These are phyloP conservation scores for Penstemon newberryi DNA, from an alignment of 257 asterid species.

Conservation along the genomic window DNA sequence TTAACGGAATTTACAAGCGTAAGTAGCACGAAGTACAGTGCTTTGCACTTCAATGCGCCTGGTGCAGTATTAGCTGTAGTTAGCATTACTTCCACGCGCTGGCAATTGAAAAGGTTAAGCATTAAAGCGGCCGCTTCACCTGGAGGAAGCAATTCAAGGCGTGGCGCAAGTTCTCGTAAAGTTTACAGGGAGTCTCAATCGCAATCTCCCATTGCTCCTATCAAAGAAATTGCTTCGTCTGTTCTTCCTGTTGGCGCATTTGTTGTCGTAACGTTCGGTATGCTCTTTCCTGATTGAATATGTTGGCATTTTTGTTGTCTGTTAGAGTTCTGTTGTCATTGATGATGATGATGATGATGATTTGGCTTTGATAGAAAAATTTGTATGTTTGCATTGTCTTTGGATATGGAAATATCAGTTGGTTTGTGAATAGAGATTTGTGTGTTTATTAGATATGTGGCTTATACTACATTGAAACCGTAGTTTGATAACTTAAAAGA, in stretches of 20 bases:
- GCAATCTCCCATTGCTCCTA: slow-evolving; percentile 48
- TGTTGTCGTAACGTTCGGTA: slow-evolving; percentile 76
- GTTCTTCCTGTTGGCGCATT: slow-evolving; percentile 76
- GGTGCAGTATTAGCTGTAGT: slow-evolving; percentile 34
- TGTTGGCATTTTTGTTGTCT: not conserved
- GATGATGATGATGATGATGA: slow-evolving; percentile 19
- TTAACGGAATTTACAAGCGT: slow-evolving; percentile 27
- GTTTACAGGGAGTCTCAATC: slow-evolving; percentile 71
- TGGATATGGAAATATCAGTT: not conserved
- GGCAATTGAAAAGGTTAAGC: slow-evolving; percentile 33
- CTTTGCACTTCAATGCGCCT: slow-evolving; percentile 26
- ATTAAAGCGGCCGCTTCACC: slow-evolving; percentile 49
- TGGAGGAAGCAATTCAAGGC: slow-evolving; percentile 46
- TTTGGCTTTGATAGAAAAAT: slow-evolving; percentile 6
- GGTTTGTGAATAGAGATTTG: too few relatives aligned
- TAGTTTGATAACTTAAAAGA: not conserved
- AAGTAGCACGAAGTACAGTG: slow-evolving; percentile 26
- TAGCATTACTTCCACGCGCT: slow-evolving; percentile 31
- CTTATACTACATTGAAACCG: too few relatives aligned
- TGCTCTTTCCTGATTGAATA: slow-evolving; percentile 21
- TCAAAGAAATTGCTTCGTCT: slow-evolving; percentile 52
- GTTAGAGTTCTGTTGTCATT: slow-evolving; percentile 17
- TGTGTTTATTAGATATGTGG: not conserved
- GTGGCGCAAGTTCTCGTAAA: slow-evolving; percentile 50
- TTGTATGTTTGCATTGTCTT: not conserved